Percentiles rank a stretch among this genome's conserved stretches.
These are phyloP conservation scores for Lactarius hengduanensis DNA, from an alignment of 768 basidiomycete species.

Conservation along the genomic window DNA sequence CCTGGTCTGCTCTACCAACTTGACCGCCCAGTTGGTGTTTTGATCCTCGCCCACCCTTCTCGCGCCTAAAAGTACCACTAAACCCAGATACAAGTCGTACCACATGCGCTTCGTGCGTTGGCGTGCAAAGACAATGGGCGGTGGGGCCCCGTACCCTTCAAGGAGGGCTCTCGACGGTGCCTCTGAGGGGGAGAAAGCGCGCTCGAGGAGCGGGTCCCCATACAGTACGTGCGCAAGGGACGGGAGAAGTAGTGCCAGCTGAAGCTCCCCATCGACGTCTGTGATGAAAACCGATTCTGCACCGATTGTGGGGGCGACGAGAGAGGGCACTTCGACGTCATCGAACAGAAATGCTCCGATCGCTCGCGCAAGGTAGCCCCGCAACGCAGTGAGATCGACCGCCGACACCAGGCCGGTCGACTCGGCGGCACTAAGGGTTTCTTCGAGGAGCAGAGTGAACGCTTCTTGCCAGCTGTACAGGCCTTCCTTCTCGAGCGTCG, in stretches of 20 bases:
- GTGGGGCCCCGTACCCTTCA: conserved; percentile 59
- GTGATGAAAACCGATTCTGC: conserved; percentile 56
- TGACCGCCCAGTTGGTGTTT: conserved; percentile 42
- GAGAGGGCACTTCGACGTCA: conserved; percentile 68
- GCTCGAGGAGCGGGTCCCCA: conserved; percentile 76
- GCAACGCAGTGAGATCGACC: conserved; percentile 46
- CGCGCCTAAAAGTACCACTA: conserved; percentile 47
- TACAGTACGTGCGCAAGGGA: conserved; percentile 54
- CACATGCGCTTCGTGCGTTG: conserved; percentile 76
- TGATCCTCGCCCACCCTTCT: conserved; percentile 36
- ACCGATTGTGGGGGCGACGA: conserved; percentile 62
- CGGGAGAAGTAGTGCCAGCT: conserved; percentile 42
- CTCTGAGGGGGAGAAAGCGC: conserved; percentile 48
- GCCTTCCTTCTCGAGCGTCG: conserved; percentile 36
- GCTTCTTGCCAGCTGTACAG: conserved; percentile 75
- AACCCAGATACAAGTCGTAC: conserved; percentile 68
- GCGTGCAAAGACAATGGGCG: conserved; percentile 54
- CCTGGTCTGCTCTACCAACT: conserved; percentile 36
- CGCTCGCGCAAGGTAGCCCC: conserved; percentile 58
- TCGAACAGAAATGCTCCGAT: conserved; percentile 76
- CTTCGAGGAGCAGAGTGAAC: conserved; percentile 60
- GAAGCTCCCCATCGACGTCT: conserved; percentile 36
- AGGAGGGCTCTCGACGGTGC: conserved; percentile 41
- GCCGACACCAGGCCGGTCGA: conserved; percentile 29
- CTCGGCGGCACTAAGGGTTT: conserved; percentile 48